Percentiles rank a stretch among this genome's conserved stretches.
phyloP scores from a whole-genome alignment of 148 eudicot species.

The Cornus controversa region DNA sequence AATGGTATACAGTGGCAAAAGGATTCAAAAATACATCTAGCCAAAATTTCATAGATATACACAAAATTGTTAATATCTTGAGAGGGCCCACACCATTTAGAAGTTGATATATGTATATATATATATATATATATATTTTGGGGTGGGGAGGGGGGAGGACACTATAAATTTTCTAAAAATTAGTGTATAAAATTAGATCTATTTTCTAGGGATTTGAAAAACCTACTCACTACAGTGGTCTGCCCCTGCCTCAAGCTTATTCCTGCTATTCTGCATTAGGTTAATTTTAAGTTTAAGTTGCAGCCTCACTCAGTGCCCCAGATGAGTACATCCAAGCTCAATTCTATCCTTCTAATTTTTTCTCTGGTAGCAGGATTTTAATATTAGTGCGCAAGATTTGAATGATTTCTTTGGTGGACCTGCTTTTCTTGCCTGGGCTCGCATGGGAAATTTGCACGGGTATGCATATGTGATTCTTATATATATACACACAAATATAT shows the following conservation, averaged over 20 bases:
- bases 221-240: no score
- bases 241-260: background rate
- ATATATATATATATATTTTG: no score
- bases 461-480: conserved; percentile 24
- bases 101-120: no score
- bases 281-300: background rate
- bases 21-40: no score
- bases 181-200: no score
- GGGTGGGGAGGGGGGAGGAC: no score
- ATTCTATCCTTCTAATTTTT: conserved; percentile 4
- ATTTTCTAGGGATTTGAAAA: no score
- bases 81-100: no score
- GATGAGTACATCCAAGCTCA: background rate
- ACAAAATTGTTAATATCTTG: no score
- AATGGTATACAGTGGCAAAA: background rate
- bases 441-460: conserved; percentile 99
- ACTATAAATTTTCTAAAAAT: no score
- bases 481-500: background rate
- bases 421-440: conserved; percentile 99
- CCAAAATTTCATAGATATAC: no score
- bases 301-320: background rate
- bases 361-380: conserved; percentile 56
- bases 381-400: conserved; percentile 61
- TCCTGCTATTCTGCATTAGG: background rate
- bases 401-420: conserved; percentile 95